Evolutionary conservation across 1,139 yeast genomes (phyloP), one percentile per base, ranked within the genome.

Genomic region (Protomyces pachydermus): DNA sequence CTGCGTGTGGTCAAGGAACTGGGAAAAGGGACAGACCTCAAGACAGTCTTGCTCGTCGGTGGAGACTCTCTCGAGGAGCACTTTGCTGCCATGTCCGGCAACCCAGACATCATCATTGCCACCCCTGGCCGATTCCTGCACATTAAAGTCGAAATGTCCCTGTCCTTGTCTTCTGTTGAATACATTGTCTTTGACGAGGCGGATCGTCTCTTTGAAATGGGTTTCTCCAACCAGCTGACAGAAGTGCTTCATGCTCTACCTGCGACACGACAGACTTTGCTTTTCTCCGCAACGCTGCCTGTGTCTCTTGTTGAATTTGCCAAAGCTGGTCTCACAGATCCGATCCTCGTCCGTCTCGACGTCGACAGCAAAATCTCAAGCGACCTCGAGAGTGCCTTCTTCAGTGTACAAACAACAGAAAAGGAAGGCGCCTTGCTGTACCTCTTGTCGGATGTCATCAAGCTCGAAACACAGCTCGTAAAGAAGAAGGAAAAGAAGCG

Each of bases 121-220:
- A 95, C 98, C 0, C 99, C 99, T 0, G 99, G 99, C 75, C 82
- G 99, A 75, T 93, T 95, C 72, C 77, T 93, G 76, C 98, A 95
- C 81, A 82, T 95, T 73, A 90, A 91, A 74, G 93, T 91, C 46
- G 98, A 95, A 77, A 95, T 95, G 98, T 84, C 84, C 68, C 80
- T 93, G 65, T 95, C 90, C 72, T 80, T 95, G 74, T 83, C 82
- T 69, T 82, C 91, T 2, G 84, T 93, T 25, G 96, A 93, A 73
- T 91, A 88, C 72, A 87, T 91, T 62, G 96, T 91, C 0, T 95
- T 93, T 74, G 99, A 95, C 78, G 99, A 95, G 79, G 98, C 98
- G 45, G 99, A 95, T 80, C 82, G 70, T 72, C 81, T 95, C 71
- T 95, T 95, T 73, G 99, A 95, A 77, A 87, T 91, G 88, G 98